phyloP scores from a whole-genome alignment of 345 rosid genomes.

The Boechera stricta region DNA sequence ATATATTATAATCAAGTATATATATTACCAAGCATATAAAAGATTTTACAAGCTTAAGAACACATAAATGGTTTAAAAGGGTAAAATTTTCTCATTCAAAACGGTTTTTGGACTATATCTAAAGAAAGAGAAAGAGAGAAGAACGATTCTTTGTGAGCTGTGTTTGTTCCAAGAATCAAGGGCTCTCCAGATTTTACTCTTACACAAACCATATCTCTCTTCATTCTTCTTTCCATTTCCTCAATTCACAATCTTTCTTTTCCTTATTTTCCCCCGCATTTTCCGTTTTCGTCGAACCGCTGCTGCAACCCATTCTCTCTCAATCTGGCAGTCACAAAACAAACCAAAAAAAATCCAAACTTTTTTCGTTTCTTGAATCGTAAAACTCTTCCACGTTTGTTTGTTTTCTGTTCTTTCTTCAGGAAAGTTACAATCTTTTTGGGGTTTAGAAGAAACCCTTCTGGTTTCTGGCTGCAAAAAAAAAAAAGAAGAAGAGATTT shows the following conservation, averaged over 20 bases:
- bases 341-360: background rate
- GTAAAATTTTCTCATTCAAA: slow-evolving; percentile 25
- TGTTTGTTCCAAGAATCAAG: slow-evolving; percentile 35
- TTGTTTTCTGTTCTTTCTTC: too few species aligned
- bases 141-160: slow-evolving; percentile 34
- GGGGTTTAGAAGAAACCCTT: slow-evolving; percentile 31
- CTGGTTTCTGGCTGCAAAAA: slow-evolving; percentile 10
- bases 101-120: slow-evolving; percentile 25
- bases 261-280: slow-evolving; percentile 32
- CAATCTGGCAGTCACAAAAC: background rate
- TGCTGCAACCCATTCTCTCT: slow-evolving; percentile 25
- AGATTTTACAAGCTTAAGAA: slow-evolving; percentile 13
- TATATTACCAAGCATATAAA: background rate
- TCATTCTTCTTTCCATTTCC: slow-evolving; percentile 34
- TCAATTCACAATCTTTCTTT: slow-evolving; percentile 31
- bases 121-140: slow-evolving; percentile 26
- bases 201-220: slow-evolving; percentile 37
- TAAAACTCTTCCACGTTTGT: slow-evolving; percentile 3
- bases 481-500: background rate
- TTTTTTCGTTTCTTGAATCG: slow-evolving; percentile 9
- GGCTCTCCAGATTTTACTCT: slow-evolving; percentile 43
- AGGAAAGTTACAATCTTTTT: slow-evolving; percentile 13
- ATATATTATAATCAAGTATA: background rate
- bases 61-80: background rate
- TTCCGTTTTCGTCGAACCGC: slow-evolving; percentile 36